phyloP scores from a whole-genome alignment of 306 rosid species.

The Purshia tridentata region DNA sequence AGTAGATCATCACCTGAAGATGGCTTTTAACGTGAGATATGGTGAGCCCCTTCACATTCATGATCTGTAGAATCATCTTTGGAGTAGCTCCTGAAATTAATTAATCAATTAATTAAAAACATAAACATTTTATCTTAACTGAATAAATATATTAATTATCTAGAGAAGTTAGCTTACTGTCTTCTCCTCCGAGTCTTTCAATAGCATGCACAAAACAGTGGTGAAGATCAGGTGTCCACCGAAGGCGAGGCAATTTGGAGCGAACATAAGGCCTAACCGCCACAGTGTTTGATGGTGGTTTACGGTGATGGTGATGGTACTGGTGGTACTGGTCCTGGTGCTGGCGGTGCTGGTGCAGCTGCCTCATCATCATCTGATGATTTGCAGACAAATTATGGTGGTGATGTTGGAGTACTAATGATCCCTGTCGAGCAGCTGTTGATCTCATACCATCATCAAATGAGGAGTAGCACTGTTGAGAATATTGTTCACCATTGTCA shows the following conservation, averaged over 20 bases:
- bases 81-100: constrained; percentile 77
- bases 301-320: too few species aligned
- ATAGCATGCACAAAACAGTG: constrained; percentile 83
- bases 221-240: constrained; percentile 90
- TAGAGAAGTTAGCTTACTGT: constrained; percentile 39
- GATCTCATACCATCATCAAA: not conserved
- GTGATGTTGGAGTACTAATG: not conserved
- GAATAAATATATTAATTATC: not conserved
- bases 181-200: constrained; percentile 80
- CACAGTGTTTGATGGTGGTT: too few species aligned
- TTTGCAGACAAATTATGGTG: not conserved
- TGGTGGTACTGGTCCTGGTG: too few species aligned
- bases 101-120: too few species aligned
- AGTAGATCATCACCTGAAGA: constrained; percentile 64
- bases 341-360: too few species aligned
- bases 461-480: not conserved
- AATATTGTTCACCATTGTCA: constrained; percentile 22
- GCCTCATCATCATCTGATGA: constrained; percentile 13
- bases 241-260: constrained; percentile 71
- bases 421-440: too few species aligned
- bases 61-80: constrained; percentile 64
- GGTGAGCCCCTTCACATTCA: constrained; percentile 74
- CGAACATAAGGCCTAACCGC: constrained; percentile 62
- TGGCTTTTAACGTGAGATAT: constrained; percentile 93
- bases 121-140: not conserved